phyloP scores from a whole-genome alignment of 2,329 filamentous ascomycete genomes.

The Fusarium sp. region DNA sequence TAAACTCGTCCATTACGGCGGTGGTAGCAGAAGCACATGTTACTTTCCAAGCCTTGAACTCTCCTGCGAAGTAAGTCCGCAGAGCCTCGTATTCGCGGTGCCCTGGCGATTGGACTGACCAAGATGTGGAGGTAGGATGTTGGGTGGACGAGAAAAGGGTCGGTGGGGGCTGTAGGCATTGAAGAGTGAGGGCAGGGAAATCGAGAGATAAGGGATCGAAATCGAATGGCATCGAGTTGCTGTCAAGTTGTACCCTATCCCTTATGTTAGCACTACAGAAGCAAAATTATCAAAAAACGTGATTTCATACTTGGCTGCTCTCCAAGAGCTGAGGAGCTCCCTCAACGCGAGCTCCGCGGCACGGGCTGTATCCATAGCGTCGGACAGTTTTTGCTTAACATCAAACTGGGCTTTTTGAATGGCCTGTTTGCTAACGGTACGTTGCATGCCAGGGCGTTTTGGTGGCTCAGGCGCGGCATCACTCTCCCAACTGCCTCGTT shows the following conservation, averaged over 20 bases:
- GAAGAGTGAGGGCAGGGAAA: conserved; percentile 86
- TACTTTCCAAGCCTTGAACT: conserved; percentile 74
- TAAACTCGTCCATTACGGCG: conserved; percentile 62
- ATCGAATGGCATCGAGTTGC: conserved; percentile 71
- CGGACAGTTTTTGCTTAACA: conserved; percentile 70
- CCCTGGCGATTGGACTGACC: conserved; percentile 82
- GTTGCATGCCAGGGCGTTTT: conserved; percentile 53
- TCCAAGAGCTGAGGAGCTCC: conserved; percentile 83
- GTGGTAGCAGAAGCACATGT: conserved; percentile 64
- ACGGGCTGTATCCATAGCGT: conserved; percentile 81
- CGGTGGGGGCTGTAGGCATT: conserved; percentile 81
- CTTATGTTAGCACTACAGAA: conserved; percentile 25
- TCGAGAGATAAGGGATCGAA: conserved; percentile 89
- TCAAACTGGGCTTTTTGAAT: conserved; percentile 72
- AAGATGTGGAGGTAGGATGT: conserved; percentile 81
- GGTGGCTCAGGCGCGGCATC: conserved; percentile 52
- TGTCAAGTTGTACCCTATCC: conserved; percentile 65
- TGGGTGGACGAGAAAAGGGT: conserved; percentile 86
- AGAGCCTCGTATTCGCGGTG: conserved; percentile 80
- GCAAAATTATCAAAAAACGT: background rate
- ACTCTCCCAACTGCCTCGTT: conserved; percentile 50
- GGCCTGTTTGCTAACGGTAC: conserved; percentile 62
- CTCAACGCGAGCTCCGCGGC: conserved; percentile 87
- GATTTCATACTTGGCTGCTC: conserved; percentile 79
- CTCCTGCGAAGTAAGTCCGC: conserved; percentile 71